phyloP scores from a whole-genome alignment of 1,284 basidiomycete species.

The Ganoderma boninense region DNA sequence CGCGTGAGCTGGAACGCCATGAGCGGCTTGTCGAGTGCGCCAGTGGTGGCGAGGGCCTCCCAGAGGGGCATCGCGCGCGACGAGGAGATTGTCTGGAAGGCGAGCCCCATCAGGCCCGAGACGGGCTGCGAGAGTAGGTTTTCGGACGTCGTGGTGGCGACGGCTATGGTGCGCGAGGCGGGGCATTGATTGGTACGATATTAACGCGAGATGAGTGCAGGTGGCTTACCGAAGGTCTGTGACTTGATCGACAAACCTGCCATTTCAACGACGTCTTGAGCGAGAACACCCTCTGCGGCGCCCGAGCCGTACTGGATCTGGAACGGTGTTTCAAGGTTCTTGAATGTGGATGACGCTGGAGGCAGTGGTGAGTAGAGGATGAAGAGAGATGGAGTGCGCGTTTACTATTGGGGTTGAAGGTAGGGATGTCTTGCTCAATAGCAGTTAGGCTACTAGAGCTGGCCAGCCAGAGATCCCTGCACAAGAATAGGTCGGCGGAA shows the following conservation, averaged over 20 bases:
- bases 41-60: slow-evolving; percentile 68
- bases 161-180: slow-evolving; percentile 24
- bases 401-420: slow-evolving; percentile 36
- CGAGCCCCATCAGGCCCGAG: slow-evolving; percentile 50
- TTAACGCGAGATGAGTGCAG: slow-evolving; percentile 19
- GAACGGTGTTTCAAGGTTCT: slow-evolving; percentile 34
- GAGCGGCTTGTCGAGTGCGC: slow-evolving; percentile 67
- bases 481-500: background rate
- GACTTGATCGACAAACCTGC: slow-evolving; percentile 51
- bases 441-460: slow-evolving; percentile 27
- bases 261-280: slow-evolving; percentile 51
- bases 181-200: background rate
- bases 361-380: background rate
- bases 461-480: slow-evolving; percentile 44
- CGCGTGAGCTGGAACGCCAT: slow-evolving; percentile 88
- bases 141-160: slow-evolving; percentile 38
- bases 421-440: slow-evolving; percentile 28
- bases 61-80: slow-evolving; percentile 54
- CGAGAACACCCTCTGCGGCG: slow-evolving; percentile 45
- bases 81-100: slow-evolving; percentile 45
- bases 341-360: slow-evolving; percentile 40
- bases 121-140: slow-evolving; percentile 40
- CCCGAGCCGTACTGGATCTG: slow-evolving; percentile 45
- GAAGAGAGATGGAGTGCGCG: background rate
- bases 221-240: slow-evolving; percentile 51